Conservation (phyloP, 1,284 basidiomycete genomes). For the Ceratobasidium sp. region DNA sequence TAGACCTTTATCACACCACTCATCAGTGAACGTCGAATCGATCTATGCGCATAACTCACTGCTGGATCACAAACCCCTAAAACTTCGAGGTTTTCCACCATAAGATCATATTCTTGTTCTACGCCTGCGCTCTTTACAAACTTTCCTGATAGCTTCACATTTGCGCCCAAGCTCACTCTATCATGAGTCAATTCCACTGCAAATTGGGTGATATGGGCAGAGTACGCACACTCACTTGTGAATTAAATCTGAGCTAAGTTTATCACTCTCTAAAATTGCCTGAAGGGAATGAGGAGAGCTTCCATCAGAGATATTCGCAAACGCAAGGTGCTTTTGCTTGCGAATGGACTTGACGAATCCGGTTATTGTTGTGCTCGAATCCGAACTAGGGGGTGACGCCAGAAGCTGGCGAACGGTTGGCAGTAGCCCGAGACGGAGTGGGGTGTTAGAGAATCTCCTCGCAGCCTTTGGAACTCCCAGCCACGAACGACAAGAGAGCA, state of each 20-base stretch:
- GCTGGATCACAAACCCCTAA: constrained; percentile 83
- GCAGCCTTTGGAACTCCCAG: not conserved
- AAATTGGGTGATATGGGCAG: not conserved
- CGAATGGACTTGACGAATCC: constrained; percentile 91
- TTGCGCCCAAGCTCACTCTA: constrained; percentile 75
- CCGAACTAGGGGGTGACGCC: constrained; percentile 29
- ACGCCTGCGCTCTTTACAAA: constrained; percentile 75
- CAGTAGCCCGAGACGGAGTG: constrained; percentile 36
- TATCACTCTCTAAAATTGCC: constrained; percentile 70
- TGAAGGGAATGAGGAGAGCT: constrained; percentile 78
- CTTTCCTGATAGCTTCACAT: constrained; percentile 75
- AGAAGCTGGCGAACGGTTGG: constrained; percentile 49
- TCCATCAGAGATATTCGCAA: constrained; percentile 87
- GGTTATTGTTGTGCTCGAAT: constrained; percentile 55
- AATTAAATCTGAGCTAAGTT: constrained; percentile 50
- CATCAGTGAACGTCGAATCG: not conserved
- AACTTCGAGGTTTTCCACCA: constrained; percentile 74
- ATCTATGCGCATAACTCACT: constrained; percentile 59
- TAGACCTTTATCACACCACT: constrained; percentile 68
- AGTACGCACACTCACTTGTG: constrained; percentile 53
- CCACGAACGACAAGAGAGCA: constrained; percentile 22
- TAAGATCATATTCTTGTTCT: constrained; percentile 81
- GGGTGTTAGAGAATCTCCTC: not conserved
- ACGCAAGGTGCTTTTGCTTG: constrained; percentile 87
- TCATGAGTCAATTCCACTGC: constrained; percentile 6